Percentiles rank a stretch among this genome's conserved stretches.
Conservation (phyloP, 345 rosid species). For the Isatis tinctoria region DNA sequence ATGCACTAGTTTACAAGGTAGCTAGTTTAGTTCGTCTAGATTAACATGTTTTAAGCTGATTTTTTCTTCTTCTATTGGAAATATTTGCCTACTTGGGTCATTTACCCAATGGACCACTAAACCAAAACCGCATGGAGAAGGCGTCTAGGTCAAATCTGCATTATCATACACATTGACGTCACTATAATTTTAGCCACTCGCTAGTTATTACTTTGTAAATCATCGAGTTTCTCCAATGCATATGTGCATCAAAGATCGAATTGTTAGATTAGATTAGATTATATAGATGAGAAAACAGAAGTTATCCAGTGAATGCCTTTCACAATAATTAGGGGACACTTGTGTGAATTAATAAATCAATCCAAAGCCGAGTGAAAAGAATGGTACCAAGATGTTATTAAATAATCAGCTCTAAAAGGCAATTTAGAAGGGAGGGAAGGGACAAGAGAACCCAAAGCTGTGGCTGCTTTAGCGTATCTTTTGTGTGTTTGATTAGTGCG, state of each 20-base stretch:
- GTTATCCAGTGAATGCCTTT: slow-evolving; percentile 37
- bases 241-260: slow-evolving; percentile 27
- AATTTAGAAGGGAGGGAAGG: neutral
- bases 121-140: no score
- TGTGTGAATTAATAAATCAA: slow-evolving; percentile 9
- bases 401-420: slow-evolving; percentile 12
- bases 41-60: no score
- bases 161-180: neutral
- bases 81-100: neutral
- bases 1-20: no score
- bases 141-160: neutral
- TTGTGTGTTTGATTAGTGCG: slow-evolving; percentile 23
- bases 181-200: neutral
- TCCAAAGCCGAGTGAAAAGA: slow-evolving; percentile 1
- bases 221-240: neutral
- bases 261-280: slow-evolving; percentile 2
- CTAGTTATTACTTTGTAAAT: neutral
- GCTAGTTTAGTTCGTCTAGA: no score
- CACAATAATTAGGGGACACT: slow-evolving; percentile 35
- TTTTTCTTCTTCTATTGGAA: no score
- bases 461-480: slow-evolving; percentile 17
- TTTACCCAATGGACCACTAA: no score
- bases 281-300: neutral
- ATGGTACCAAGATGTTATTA: slow-evolving; percentile 4
- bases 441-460: slow-evolving; percentile 31